Percentiles rank a stretch among this genome's conserved stretches.
Conservation (phyloP, 495 filamentous ascomycete genomes). For the Xylaria telfairii region DNA sequence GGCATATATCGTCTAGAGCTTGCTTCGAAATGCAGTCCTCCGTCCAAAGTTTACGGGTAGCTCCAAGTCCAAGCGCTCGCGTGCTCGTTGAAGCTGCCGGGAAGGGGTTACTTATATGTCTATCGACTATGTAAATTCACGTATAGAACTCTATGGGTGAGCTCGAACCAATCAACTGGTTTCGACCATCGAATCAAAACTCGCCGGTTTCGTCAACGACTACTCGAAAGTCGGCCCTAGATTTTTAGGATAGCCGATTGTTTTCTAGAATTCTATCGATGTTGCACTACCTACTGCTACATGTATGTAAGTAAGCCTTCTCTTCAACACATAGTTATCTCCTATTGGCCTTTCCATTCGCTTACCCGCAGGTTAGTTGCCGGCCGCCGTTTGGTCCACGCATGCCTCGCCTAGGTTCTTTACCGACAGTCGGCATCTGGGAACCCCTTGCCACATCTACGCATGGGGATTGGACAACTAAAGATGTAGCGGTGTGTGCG, state of each 20-base stretch:
- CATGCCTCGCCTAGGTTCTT: not conserved
- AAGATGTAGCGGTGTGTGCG: not conserved
- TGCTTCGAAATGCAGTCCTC: not conserved
- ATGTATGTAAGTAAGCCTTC: too few species aligned
- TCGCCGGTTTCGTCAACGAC: not conserved
- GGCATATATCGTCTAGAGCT: not conserved
- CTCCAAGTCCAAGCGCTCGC: not conserved
- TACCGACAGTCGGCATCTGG: not conserved
- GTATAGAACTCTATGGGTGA: not conserved
- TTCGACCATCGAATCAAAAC: not conserved
- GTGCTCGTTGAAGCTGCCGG: not conserved
- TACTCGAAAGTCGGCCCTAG: not conserved
- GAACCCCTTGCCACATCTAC: not conserved
- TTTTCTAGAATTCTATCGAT: not conserved
- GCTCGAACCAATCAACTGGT: not conserved
- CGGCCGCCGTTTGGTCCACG: not conserved
- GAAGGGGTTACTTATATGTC: not conserved
- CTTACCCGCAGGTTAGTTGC: not conserved
- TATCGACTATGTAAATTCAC: not conserved
- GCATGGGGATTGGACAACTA: slow-evolving; percentile 1
- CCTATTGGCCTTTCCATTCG: not conserved
- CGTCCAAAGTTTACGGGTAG: not conserved
- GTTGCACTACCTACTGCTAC: too few species aligned
- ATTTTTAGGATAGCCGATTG: not conserved
- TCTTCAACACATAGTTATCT: not conserved